Base-by-base conservation (phyloP, 768 basidiomycete genomes). In the Sutorius australiensis region DNA sequence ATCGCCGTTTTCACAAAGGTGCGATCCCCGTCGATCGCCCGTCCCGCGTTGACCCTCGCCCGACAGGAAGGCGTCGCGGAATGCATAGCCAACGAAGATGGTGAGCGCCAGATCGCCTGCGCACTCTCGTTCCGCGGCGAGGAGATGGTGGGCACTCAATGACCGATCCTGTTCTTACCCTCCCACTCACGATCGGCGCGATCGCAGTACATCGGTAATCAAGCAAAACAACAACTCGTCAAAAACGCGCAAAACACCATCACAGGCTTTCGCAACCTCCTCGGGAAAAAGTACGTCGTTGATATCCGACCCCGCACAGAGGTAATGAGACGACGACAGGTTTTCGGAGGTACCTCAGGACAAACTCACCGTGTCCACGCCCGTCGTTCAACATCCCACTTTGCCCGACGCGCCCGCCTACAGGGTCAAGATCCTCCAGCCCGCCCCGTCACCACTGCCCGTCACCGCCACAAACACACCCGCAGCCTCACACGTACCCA, bases 11-110 rank as follows among this genome's bases (percentile, higher is more conserved):
- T 97, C 65, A 92, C 89, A 62, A 98, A 97, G 80, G 94, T 89
- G 89, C 44, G 24, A 80, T 65, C 21, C 13, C 7, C 30, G 24
- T 39, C 27, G 13, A 19, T 7, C 19, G 40, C 28, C 24, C 24
- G 24, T 24, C 24, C 24, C 24, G 24, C 24, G 24, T 24, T 24
- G 13, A 8, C 17, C 36, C 12, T 14, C 3, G 30, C 21, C 24
- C 24, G 46, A 51, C 57, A 95, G 92, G 93, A 97, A 72, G 91
- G 91, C 12, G 76, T 89, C 30, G 87, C 95, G 39, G 91, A 94
- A 65, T 95, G 92, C 67, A 98, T 98, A 55, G 97, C 95, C 6
- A 98, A 98, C 68, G 95, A 98, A 67, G 95, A 98, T 67, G 95
- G 97, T 30, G 95, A 98, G 67, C 87, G 97, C 31, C 95, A 99